Percentiles rank a stretch among this genome's conserved stretches.
phyloP scores from a whole-genome alignment of 2,329 filamentous ascomycete species.

The Sphaerulina musiva region DNA sequence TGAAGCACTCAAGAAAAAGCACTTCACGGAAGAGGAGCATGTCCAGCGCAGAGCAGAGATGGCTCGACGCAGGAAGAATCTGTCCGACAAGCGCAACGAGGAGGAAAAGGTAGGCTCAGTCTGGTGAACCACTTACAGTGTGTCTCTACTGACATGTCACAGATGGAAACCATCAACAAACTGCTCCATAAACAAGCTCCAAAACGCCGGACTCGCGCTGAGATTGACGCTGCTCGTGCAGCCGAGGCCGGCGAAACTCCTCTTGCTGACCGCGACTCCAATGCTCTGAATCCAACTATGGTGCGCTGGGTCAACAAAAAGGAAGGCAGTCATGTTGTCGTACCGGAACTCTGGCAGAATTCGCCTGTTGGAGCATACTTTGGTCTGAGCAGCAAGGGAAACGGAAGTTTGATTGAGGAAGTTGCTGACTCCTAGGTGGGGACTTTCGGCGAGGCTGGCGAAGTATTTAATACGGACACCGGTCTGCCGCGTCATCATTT shows the following conservation, averaged over 20 bases:
- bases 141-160: neutral
- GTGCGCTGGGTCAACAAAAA: slow-evolving; percentile 63
- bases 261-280: slow-evolving; percentile 38
- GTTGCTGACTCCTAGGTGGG: neutral
- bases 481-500: too few species aligned
- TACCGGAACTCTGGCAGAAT: slow-evolving; percentile 9
- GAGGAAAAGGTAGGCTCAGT: slow-evolving; percentile 58
- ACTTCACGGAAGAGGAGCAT: slow-evolving; percentile 65
- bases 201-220: slow-evolving; percentile 53
- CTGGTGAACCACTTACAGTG: neutral
- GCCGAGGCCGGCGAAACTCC: slow-evolving; percentile 42
- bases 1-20: slow-evolving; percentile 66
- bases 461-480: too few species aligned
- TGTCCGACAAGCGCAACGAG: slow-evolving; percentile 70
- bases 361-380: slow-evolving; percentile 4
- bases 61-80: slow-evolving; percentile 65
- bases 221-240: slow-evolving; percentile 39
- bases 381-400: neutral
- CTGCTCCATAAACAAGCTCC: slow-evolving; percentile 79
- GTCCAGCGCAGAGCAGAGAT: slow-evolving; percentile 68
- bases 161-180: slow-evolving; percentile 91
- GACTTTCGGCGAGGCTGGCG: too few species aligned
- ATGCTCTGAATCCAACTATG: slow-evolving; percentile 49
- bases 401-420: slow-evolving; percentile 6
- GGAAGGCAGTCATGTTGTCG: slow-evolving; percentile 5